phyloP scores from a whole-genome alignment of 1,284 basidiomycete genomes.

The Megacollybia platyphylla region DNA sequence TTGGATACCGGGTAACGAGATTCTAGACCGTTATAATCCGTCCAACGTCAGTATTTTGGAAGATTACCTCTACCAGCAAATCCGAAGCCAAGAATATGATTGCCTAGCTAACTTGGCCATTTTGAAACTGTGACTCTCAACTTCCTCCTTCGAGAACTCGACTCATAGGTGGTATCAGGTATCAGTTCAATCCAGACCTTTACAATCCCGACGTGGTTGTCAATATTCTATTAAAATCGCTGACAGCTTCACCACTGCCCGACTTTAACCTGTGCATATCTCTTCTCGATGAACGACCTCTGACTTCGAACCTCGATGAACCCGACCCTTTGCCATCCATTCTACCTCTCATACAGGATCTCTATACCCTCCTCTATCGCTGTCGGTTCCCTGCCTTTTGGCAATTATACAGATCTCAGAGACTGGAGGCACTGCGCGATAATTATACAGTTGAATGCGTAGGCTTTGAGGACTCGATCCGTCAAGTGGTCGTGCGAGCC shows the following conservation, averaged over 20 bases:
- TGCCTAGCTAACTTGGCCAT: constrained; percentile 88
- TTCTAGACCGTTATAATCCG: constrained; percentile 87
- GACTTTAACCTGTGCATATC: constrained; percentile 93
- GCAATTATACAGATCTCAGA: constrained; percentile 56
- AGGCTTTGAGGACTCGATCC: constrained; percentile 73
- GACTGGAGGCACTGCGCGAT: constrained; percentile 61
- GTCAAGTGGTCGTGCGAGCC: constrained; percentile 65
- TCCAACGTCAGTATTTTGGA: constrained; percentile 87
- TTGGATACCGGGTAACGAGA: constrained; percentile 1
- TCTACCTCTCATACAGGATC: constrained; percentile 62
- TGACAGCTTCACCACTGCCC: constrained; percentile 72
- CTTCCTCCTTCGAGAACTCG: constrained; percentile 1
- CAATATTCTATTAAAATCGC: constrained; percentile 89
- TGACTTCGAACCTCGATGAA: constrained; percentile 55
- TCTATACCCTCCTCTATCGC: constrained; percentile 72
- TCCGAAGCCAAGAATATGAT: constrained; percentile 84
- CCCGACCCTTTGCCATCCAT: constrained; percentile 66
- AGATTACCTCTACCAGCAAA: constrained; percentile 91
- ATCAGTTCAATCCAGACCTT: constrained; percentile 92
- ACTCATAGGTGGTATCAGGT: constrained; percentile 34
- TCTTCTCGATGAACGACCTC: constrained; percentile 68
- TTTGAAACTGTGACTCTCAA: constrained; percentile 56
- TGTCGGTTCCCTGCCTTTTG: constrained; percentile 91
- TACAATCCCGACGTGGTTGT: constrained; percentile 89
- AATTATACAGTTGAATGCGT: constrained; percentile 75